Base-by-base conservation (phyloP, 2,329 filamentous ascomycete genomes). In the Biscogniauxia marginata region DNA sequence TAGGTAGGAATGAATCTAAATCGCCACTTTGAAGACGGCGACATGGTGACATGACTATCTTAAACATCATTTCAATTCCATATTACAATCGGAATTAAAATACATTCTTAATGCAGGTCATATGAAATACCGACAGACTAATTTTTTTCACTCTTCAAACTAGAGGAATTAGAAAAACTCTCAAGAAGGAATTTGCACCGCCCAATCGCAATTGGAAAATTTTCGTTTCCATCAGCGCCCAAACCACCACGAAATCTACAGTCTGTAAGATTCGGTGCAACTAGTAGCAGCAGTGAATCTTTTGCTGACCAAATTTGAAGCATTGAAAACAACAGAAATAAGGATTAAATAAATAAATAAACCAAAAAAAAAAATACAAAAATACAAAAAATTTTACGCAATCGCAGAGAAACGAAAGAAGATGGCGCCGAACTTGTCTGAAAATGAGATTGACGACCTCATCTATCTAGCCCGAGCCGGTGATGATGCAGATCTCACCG, bases 371-470 rank as follows among this genome's bases (percentile, higher is more conserved):
- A 20, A 44, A 13, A 23, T 24, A 43, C 6, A 21, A 47, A 21
- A 13, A 49, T 30, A 24, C 22, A 9, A 9, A 49, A 21, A 43
- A 23, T 21, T 23, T 9, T 46, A 11, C 21, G 24, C 7, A 25
- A 45, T 43, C 21, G 30, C 9, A 23, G 25, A 52, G 55, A 49
- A 34, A 52, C 44, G 52, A 9, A 19, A 43, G 20, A 63, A 58
- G 54, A 82, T 82, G 74, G 75, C 79, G 23, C 79, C 79, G 20
- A 77, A 78, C 58, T 77, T 93, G 49, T 83, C 84, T 50, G 86
- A 89, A 70, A 93, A 96, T 52, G 85, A 92, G 73, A 88, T 96
- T 67, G 93, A 97, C 72, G 93, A 98, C 74, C 83, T 98, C 63
- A 84, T 98, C 64, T 97, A 96, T 77, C 86, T 91, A 64, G 84